Evolutionary conservation across 148 eudicot genomes (phyloP).

Genomic region (Amaranthus palmeri): DNA sequence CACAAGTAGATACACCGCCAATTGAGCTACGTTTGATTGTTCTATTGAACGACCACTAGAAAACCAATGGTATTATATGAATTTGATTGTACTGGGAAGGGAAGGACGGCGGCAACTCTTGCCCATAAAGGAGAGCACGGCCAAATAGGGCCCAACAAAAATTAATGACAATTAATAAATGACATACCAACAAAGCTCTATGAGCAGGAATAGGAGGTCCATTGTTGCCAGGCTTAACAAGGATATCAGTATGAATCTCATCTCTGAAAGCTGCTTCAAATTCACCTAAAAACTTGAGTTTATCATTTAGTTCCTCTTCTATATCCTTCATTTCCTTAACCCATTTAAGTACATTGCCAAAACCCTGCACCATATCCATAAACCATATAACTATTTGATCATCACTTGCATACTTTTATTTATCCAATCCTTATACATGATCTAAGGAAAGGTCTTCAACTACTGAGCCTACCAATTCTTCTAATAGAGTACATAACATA

Average conservation of each 20-base stretch:
- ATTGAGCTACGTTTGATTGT: too few species aligned
- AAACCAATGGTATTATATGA: too few species aligned
- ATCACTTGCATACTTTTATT: not conserved
- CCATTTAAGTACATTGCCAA: constrained; percentile 70
- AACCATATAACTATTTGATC: not conserved
- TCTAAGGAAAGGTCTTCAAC: too few species aligned
- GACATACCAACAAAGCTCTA: constrained; percentile 59
- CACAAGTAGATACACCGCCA: too few species aligned
- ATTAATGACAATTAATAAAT: not conserved
- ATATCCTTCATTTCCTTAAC: constrained; percentile 73
- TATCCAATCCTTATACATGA: too few species aligned
- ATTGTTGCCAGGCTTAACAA: constrained; percentile 59
- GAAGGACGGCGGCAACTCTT: too few species aligned
- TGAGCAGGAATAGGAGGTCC: constrained; percentile 77
- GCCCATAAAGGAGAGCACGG: too few species aligned
- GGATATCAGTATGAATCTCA: constrained; percentile 73
- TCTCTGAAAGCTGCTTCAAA: constrained; percentile 54
- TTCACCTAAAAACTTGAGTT: constrained; percentile 53
- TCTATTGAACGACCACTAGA: too few species aligned
- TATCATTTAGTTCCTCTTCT: constrained; percentile 60
- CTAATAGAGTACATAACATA: too few species aligned
- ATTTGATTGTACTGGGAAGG: too few species aligned
- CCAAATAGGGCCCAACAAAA: too few species aligned
- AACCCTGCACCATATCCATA: constrained; percentile 44
- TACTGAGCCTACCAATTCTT: too few species aligned